These are phyloP conservation scores for Chaetomium globosum DNA, from an alignment of 2,329 filamentous ascomycete genomes.

Conservation along the genomic window DNA sequence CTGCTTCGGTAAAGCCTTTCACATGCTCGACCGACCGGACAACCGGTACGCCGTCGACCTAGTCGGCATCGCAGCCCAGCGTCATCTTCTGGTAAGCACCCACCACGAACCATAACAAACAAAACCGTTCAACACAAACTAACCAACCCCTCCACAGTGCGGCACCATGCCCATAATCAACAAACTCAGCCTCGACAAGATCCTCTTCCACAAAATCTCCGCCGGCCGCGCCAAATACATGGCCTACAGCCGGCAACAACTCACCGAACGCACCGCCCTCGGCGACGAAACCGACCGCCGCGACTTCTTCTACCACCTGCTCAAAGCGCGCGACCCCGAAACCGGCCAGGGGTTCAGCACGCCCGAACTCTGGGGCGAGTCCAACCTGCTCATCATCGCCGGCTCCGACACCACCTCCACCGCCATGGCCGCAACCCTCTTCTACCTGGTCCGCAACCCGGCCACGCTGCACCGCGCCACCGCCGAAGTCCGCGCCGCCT, in stretches of 20 bases:
- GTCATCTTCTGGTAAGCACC: constrained; percentile 65
- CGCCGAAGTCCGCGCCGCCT: constrained; percentile 56
- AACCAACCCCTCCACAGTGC: constrained; percentile 51
- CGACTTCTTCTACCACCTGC: constrained; percentile 76
- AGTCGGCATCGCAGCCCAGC: constrained; percentile 67
- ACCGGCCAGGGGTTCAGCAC: constrained; percentile 67
- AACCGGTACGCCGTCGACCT: constrained; percentile 69
- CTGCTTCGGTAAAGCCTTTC: constrained; percentile 64
- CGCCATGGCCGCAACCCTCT: constrained; percentile 64
- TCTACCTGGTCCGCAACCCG: constrained; percentile 62
- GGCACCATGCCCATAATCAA: constrained; percentile 72
- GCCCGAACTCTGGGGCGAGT: constrained; percentile 70
- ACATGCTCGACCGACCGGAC: constrained; percentile 61
- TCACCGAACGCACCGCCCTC: constrained; percentile 66
- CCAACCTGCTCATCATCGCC: constrained; percentile 70
- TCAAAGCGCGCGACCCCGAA: constrained; percentile 71
- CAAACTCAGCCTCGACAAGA: constrained; percentile 65
- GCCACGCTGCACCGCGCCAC: constrained; percentile 51
- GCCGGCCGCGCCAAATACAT: constrained; percentile 70
- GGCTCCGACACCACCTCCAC: constrained; percentile 74
- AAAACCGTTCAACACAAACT: constrained; percentile 54
- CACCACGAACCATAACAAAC: background rate
- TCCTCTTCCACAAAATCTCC: constrained; percentile 69
- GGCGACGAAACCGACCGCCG: constrained; percentile 68
- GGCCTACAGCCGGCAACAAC: constrained; percentile 68